phyloP scores from a whole-genome alignment of 306 rosid genomes.

The Begonia peltatifolia region DNA sequence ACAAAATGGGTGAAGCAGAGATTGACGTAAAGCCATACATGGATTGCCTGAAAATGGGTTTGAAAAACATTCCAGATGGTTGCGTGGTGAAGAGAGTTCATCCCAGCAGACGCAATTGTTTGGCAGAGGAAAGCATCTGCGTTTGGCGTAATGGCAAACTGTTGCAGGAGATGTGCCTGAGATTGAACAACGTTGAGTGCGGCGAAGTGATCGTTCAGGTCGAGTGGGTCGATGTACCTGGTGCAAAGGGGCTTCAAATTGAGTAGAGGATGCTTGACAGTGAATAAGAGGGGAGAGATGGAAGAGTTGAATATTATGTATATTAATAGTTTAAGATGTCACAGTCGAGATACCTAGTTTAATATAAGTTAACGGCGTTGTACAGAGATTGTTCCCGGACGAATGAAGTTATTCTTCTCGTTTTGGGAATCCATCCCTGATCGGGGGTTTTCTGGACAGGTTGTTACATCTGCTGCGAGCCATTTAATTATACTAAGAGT shows the following conservation, averaged over 20 bases:
- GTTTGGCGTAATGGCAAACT: constrained; percentile 40
- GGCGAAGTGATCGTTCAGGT: constrained; percentile 53
- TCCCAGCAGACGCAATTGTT: constrained; percentile 35
- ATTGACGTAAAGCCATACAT: constrained; percentile 57
- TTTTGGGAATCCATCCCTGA: too few species aligned
- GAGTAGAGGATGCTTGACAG: too few species aligned
- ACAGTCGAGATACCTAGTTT: too few species aligned
- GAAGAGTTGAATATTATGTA: too few species aligned
- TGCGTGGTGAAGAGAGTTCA: constrained; percentile 41
- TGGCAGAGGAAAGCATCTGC: constrained; percentile 56
- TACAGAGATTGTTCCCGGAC: too few species aligned
- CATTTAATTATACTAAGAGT: too few species aligned
- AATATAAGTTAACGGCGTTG: too few species aligned
- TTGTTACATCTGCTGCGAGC: too few species aligned
- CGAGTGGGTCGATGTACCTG: constrained; percentile 55
- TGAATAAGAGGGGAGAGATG: too few species aligned
- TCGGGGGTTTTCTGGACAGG: too few species aligned
- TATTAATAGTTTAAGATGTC: too few species aligned
- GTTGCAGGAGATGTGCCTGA: constrained; percentile 51
- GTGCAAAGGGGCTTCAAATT: constrained; percentile 19
- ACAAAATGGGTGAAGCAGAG: constrained; percentile 76
- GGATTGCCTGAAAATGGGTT: constrained; percentile 26
- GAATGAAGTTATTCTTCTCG: too few species aligned
- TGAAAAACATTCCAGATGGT: constrained; percentile 41
- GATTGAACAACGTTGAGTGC: constrained; percentile 55